phyloP scores from a whole-genome alignment of 1,284 basidiomycete genomes.

The Pisolithus thermaeus region DNA sequence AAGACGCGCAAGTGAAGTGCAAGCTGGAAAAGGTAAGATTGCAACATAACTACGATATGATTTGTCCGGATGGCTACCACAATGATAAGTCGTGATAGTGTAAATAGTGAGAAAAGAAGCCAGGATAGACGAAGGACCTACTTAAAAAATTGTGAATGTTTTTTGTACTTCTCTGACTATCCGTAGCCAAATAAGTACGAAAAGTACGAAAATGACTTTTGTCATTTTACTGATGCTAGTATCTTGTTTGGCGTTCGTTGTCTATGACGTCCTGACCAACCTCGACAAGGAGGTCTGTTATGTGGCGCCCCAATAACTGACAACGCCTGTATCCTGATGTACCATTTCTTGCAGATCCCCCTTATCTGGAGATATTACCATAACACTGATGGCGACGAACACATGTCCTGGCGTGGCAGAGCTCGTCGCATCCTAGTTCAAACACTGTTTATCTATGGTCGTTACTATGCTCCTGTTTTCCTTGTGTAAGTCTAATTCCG shows the following conservation, averaged over 20 bases:
- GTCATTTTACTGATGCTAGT: too few relatives aligned
- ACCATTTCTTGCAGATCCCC: constrained; percentile 1
- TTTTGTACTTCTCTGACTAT: too few relatives aligned
- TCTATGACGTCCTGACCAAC: neutral
- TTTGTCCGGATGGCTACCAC: too few relatives aligned
- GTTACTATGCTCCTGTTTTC: constrained; percentile 21
- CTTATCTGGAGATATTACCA: constrained; percentile 14
- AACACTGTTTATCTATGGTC: constrained; percentile 17
- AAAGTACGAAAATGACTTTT: too few relatives aligned
- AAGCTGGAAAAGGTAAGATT: too few relatives aligned
- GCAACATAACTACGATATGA: too few relatives aligned
- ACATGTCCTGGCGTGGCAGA: neutral
- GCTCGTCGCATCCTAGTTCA: neutral
- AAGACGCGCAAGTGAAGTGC: too few relatives aligned
- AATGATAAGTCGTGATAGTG: too few relatives aligned
- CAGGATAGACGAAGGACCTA: too few relatives aligned
- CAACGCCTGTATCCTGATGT: neutral
- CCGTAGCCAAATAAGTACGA: too few relatives aligned
- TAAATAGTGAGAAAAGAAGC: too few relatives aligned
- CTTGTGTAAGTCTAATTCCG: constrained; percentile 11
- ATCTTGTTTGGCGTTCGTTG: neutral
- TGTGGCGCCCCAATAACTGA: neutral
- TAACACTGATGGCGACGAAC: neutral
- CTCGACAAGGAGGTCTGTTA: neutral
- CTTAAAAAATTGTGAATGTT: too few relatives aligned